A percentile compares a stretch with the other conserved stretches of the same genome.
These are phyloP conservation scores for Suillus luteus DNA, from an alignment of 768 basidiomycete species.

Conservation along the genomic window DNA sequence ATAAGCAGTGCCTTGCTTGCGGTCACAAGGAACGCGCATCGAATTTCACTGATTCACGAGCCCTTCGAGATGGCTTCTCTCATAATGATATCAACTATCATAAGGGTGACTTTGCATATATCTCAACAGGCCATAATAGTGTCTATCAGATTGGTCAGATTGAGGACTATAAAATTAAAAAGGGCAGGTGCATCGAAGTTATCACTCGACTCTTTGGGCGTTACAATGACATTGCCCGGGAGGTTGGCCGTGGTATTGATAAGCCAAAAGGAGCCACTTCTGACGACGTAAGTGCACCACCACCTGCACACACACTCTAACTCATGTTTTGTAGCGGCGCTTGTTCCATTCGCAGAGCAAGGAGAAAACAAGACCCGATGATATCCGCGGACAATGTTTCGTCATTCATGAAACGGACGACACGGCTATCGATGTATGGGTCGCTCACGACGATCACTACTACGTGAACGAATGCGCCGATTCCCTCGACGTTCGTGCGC, in stretches of 20 bases:
- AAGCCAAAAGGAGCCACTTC: slow-evolving; percentile 24
- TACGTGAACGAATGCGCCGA: slow-evolving; percentile 44
- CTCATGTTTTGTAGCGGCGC: slow-evolving; percentile 30
- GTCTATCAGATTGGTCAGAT: slow-evolving; percentile 61
- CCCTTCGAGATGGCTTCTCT: slow-evolving; percentile 38
- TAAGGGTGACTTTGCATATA: slow-evolving; percentile 60
- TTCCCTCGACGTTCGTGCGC: slow-evolving; percentile 21
- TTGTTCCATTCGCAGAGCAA: slow-evolving; percentile 43
- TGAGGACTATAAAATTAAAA: slow-evolving; percentile 35
- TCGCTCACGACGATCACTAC: slow-evolving; percentile 58
- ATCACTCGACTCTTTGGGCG: slow-evolving; percentile 48
- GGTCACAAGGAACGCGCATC: slow-evolving; percentile 35
- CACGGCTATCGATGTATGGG: slow-evolving; percentile 41
- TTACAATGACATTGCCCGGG: slow-evolving; percentile 41
- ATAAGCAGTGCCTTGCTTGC: slow-evolving; percentile 55
- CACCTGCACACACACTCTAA: not conserved
- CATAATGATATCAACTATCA: slow-evolving; percentile 54
- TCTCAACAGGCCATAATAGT: slow-evolving; percentile 36
- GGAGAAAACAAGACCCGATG: slow-evolving; percentile 30
- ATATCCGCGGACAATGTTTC: slow-evolving; percentile 58
- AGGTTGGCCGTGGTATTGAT: slow-evolving; percentile 18
- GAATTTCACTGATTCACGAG: slow-evolving; percentile 24
- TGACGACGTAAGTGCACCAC: slow-evolving; percentile 44
- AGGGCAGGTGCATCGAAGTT: slow-evolving; percentile 27
- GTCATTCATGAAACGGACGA: slow-evolving; percentile 41